Conservation (phyloP, 495 filamentous ascomycete species). For the Aspergillus conjunctus region DNA sequence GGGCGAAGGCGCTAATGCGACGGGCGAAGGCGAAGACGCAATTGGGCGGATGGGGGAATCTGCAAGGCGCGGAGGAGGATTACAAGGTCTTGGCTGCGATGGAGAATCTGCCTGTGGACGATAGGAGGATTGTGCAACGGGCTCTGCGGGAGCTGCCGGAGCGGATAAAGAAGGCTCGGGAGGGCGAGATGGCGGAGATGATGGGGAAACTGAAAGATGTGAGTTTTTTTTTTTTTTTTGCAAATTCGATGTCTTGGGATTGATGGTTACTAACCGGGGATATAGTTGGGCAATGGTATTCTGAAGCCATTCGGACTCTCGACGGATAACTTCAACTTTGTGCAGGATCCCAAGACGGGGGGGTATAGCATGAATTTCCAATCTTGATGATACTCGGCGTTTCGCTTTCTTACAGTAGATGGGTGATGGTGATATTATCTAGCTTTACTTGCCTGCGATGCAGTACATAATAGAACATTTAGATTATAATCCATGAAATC, state of each 20-base stretch:
- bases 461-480: not conserved
- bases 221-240: conserved; percentile 29
- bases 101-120: conserved; percentile 61
- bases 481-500: not conserved
- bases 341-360: conserved; percentile 84
- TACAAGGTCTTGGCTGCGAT: conserved; percentile 62
- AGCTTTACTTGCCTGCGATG: no score
- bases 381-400: conserved; percentile 27
- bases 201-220: conserved; percentile 92
- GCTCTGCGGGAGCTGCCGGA: conserved; percentile 66
- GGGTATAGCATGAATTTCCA: conserved; percentile 91
- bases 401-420: not conserved
- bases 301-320: conserved; percentile 91
- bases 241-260: not conserved
- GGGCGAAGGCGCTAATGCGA: conserved; percentile 81
- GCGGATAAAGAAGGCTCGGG: conserved; percentile 71
- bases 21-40: conserved; percentile 76
- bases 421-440: not conserved
- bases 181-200: conserved; percentile 91
- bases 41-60: conserved; percentile 71
- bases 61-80: conserved; percentile 82
- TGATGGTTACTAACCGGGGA: conserved; percentile 13
- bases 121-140: conserved; percentile 64
- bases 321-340: conserved; percentile 91
- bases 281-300: conserved; percentile 81